Evolutionary conservation across 441 rosid species (phyloP), one percentile per base, ranked within the genome.

Genomic region (Theobroma grandiflorum): DNA sequence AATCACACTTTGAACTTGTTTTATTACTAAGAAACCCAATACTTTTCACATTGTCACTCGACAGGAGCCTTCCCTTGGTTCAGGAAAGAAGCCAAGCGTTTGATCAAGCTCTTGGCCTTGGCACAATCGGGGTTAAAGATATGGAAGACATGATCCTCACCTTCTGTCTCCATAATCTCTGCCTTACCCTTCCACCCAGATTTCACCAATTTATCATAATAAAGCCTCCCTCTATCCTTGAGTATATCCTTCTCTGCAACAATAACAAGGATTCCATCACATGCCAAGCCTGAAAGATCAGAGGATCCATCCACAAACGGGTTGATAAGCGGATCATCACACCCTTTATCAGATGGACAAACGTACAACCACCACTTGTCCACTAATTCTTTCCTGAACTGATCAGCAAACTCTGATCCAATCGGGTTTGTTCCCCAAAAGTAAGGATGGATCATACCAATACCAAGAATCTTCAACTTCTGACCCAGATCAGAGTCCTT

Each of bases 131-230:
- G 94, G 66, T 92, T 87, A 18, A 92, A 79, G 22, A 95, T 90
- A 73, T 95, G 96, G 74, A 95, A 95, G 16, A 90, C 88, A 55
- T 95, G 98, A 87, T 88, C 95, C 61, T 85, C 92, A 52, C 84
- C 94, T 79, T 83, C 84, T 0, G 87, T 82, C 83, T 92, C 92
- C 86, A 86, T 62, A 2, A 91, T 62, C 86, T 93, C 92, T 5
- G 80, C 90, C 20, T 35, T 75, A 2, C 95, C 93, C 10, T 63
- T 52, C 93, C 97, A 89, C 1, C 83, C 84, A 38, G 91, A 84
- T 63, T 81, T 77, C 82, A 79, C 85, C 86, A 93, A 76, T 57
- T 75, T 87, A 33, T 88, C 91, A 74, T 87, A 80, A 82, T 93
- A 92, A 47, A 88, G 67, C 81, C 45, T 83, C 20, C 96, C 97